These are phyloP conservation scores for Penicillium sp. DNA, from an alignment of 2,329 filamentous ascomycete species.

Conservation along the genomic window DNA sequence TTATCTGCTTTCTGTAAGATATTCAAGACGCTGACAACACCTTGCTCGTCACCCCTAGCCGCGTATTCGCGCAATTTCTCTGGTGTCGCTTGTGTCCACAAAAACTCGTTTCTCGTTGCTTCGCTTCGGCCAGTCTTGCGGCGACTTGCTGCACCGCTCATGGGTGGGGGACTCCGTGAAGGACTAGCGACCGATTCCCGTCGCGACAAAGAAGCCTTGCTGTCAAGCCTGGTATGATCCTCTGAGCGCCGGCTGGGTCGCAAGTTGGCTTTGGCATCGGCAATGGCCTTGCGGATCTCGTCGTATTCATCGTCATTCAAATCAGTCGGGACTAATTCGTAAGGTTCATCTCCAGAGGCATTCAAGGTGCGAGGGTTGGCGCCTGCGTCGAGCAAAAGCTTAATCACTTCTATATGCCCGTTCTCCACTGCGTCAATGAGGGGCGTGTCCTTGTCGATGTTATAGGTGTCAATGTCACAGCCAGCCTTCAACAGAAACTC, in stretches of 20 bases:
- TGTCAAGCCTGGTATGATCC: constrained; percentile 35
- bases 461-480: constrained; percentile 75
- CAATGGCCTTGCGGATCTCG: constrained; percentile 67
- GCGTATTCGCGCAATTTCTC: constrained; percentile 48
- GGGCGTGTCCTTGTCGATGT: constrained; percentile 80
- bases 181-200: constrained; percentile 43
- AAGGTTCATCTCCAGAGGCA: constrained; percentile 83
- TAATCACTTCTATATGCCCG: constrained; percentile 82
- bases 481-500: constrained; percentile 77
- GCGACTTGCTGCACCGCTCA: constrained; percentile 28
- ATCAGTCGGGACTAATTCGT: constrained; percentile 73
- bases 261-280: constrained; percentile 58
- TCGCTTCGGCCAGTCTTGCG: constrained; percentile 48
- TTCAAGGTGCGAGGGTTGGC: constrained; percentile 90
- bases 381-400: constrained; percentile 73
- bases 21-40: constrained; percentile 47
- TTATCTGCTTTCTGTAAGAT: constrained; percentile 61
- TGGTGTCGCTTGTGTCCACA: constrained; percentile 49
- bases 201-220: constrained; percentile 39
- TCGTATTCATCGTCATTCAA: constrained; percentile 62
- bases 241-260: constrained; percentile 43
- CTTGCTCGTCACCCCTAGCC: constrained; percentile 47
- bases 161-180: constrained; percentile 40
- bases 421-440: constrained; percentile 96
- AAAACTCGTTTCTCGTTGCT: constrained; percentile 46